Conservation (phyloP, 2,329 filamentous ascomycete genomes). For the Thielaviopsis musarum region DNA sequence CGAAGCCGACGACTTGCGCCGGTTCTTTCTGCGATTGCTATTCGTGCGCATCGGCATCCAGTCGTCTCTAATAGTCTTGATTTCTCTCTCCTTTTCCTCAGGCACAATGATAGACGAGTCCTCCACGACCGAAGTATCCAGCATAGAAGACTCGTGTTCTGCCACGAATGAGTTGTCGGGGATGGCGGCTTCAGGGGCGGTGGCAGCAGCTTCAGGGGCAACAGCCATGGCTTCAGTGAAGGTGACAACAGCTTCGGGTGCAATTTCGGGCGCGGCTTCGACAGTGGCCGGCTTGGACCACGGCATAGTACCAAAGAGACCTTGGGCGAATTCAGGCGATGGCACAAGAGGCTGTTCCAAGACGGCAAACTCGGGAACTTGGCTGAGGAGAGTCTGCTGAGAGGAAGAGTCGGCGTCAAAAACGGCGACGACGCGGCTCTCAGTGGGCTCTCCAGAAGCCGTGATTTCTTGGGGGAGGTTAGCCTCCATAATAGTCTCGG, state of each 20-base stretch:
- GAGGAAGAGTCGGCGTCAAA: background rate
- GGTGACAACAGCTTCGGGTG: background rate
- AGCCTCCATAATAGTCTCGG: background rate
- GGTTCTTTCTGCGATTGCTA: slow-evolving; percentile 4
- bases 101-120: background rate
- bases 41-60: slow-evolving; percentile 7
- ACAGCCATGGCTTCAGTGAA: background rate
- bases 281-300: background rate
- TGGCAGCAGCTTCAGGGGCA: background rate
- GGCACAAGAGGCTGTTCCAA: background rate
- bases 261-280: background rate
- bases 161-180: background rate
- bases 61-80: slow-evolving; percentile 4
- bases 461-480: background rate
- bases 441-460: background rate
- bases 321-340: slow-evolving; percentile 1
- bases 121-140: background rate
- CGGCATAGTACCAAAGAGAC: slow-evolving; percentile 3
- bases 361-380: background rate
- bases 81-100: background rate
- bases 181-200: background rate
- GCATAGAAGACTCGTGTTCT: background rate
- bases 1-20: background rate
- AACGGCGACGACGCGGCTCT: background rate
- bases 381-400: background rate